Evolutionary conservation across 2,329 filamentous ascomycete species (phyloP).

Genomic region (Colletotrichum scovillei): DNA sequence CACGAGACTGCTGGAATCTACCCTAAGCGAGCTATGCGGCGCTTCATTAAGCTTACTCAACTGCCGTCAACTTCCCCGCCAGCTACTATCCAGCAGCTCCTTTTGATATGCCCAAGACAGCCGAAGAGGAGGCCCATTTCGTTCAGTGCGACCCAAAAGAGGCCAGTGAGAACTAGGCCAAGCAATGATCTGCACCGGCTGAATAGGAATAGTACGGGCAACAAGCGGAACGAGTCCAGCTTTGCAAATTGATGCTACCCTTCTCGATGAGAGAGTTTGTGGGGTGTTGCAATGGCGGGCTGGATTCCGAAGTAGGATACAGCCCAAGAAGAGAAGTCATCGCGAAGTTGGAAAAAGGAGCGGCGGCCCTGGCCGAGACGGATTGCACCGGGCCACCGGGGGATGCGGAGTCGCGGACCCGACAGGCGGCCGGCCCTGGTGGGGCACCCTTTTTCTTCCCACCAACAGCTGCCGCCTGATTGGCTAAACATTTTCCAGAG

Average conservation of each 20-base stretch:
- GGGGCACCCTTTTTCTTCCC: neutral
- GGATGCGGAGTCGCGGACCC: neutral
- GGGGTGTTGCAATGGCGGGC: neutral
- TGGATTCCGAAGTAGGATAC: neutral
- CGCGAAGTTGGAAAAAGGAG: no score
- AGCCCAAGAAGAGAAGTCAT: no score
- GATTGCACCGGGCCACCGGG: neutral
- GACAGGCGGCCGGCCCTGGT: neutral
- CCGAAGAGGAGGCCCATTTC: neutral
- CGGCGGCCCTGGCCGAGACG: neutral
- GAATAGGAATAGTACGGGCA: neutral
- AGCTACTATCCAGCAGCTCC: neutral
- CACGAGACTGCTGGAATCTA: no score
- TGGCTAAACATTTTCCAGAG: slow-evolving; percentile 23
- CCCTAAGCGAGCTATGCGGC: neutral
- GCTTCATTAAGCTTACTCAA: neutral
- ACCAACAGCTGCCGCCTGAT: neutral
- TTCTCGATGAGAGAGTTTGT: neutral
- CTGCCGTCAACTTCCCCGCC: neutral
- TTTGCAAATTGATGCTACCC: neutral
- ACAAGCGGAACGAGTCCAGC: no score
- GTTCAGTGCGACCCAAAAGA: neutral
- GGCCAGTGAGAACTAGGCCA: no score
- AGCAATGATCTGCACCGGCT: slow-evolving; percentile 11
- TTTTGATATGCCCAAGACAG: neutral